Conservation (phyloP, 306 rosid genomes). For the Echinosophora koreensis region DNA sequence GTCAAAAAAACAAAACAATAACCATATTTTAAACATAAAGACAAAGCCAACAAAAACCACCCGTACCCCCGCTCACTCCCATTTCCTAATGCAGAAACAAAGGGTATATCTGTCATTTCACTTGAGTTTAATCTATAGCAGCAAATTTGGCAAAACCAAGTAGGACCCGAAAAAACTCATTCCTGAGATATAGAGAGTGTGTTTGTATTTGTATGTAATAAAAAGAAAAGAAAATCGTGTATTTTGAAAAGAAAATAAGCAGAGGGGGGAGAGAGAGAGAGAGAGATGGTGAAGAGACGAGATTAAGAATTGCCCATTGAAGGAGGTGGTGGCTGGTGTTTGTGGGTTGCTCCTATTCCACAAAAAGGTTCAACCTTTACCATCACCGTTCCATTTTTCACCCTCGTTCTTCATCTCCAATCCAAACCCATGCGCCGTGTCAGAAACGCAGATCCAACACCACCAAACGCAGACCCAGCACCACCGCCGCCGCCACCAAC, state of each 20-base stretch:
- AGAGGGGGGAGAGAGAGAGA: neutral
- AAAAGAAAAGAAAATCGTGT: neutral
- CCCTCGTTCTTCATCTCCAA: neutral
- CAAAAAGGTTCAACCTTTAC: constrained; percentile 16
- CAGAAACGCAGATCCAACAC: constrained; percentile 53
- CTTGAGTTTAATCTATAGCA: neutral
- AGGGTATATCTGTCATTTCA: neutral
- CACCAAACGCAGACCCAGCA: constrained; percentile 30
- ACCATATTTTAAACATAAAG: neutral
- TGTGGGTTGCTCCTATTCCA: constrained; percentile 9
- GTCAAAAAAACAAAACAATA: too few relatives aligned
- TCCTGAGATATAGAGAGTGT: neutral
- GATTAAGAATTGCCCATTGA: constrained; percentile 38
- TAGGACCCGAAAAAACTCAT: constrained; percentile 29
- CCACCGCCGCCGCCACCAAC: constrained; percentile 25
- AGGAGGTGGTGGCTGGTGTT: constrained; percentile 61
- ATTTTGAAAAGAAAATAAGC: neutral
- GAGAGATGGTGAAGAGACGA: constrained; percentile 47
- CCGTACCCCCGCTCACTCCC: neutral
- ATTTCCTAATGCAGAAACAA: neutral
- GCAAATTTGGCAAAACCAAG: constrained; percentile 42
- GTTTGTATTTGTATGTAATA: neutral
- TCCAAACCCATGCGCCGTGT: constrained; percentile 68
- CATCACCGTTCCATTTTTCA: neutral
- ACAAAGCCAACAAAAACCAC: neutral